Conservation (phyloP, 2,329 filamentous ascomycete species). For the Ramularia collo-cygni region DNA sequence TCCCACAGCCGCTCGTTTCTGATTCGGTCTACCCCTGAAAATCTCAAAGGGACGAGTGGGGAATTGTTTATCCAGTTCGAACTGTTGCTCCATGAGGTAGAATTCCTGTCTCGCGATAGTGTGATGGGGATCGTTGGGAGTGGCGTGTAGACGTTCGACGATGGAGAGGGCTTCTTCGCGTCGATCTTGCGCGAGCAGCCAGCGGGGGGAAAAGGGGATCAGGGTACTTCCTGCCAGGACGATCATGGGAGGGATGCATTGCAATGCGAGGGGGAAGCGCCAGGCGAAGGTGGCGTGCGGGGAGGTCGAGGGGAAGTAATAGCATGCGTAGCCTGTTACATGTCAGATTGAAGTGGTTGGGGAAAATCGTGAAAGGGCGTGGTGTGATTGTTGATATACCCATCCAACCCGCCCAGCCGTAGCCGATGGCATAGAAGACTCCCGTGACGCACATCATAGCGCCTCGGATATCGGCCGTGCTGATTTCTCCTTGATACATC, state of each 20-base stretch:
- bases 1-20: constrained; percentile 35
- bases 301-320: constrained; percentile 30
- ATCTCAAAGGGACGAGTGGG: constrained; percentile 34
- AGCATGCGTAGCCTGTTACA: constrained; percentile 32
- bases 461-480: constrained; percentile 34
- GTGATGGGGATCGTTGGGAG: constrained; percentile 34
- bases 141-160: constrained; percentile 43
- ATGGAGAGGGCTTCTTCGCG: constrained; percentile 25
- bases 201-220: constrained; percentile 29
- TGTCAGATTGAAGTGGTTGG: not conserved
- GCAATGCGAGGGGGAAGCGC: constrained; percentile 42
- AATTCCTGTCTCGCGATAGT: constrained; percentile 35
- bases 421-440: constrained; percentile 38
- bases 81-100: constrained; percentile 40
- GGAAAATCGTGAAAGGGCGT: not conserved
- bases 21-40: constrained; percentile 37
- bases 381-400: constrained; percentile 3
- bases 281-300: constrained; percentile 35
- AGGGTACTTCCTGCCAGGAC: constrained; percentile 34
- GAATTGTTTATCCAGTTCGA: constrained; percentile 34
- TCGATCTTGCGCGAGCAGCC: constrained; percentile 19
- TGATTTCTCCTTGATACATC: constrained; percentile 37
- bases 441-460: constrained; percentile 37
- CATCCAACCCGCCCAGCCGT: constrained; percentile 35
- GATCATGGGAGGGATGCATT: constrained; percentile 35